These are phyloP conservation scores for Eucalyptus microcorys DNA, from an alignment of 345 rosid species.

Conservation along the genomic window DNA sequence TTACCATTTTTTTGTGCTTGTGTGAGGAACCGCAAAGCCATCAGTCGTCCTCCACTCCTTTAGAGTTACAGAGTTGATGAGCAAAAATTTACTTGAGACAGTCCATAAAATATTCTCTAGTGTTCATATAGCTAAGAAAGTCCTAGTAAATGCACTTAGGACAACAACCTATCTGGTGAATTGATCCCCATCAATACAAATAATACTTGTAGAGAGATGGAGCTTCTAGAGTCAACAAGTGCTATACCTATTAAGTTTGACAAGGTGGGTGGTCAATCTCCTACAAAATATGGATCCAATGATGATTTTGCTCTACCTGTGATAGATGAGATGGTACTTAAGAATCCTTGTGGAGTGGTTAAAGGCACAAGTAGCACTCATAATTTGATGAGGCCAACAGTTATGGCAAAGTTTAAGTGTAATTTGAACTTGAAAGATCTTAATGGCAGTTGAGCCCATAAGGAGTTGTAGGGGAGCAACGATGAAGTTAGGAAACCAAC, in stretches of 20 bases:
- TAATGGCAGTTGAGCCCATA: background rate
- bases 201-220: background rate
- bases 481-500: background rate
- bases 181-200: too few species aligned
- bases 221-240: background rate
- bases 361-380: background rate
- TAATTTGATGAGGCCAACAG: background rate
- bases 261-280: background rate
- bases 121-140: background rate
- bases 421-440: background rate
- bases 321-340: background rate
- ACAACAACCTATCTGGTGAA: background rate
- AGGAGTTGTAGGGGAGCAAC: background rate
- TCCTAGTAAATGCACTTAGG: background rate
- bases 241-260: too few species aligned
- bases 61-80: background rate
- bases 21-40: background rate
- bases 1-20: too few species aligned
- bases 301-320: background rate
- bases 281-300: background rate
- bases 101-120: too few species aligned
- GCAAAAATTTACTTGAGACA: too few species aligned
- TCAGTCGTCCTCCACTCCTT: background rate
- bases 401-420: background rate
- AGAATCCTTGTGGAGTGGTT: background rate